These are phyloP conservation scores for Chaetothyriales sp. DNA, from an alignment of 2,329 filamentous ascomycete genomes.

Conservation along the genomic window DNA sequence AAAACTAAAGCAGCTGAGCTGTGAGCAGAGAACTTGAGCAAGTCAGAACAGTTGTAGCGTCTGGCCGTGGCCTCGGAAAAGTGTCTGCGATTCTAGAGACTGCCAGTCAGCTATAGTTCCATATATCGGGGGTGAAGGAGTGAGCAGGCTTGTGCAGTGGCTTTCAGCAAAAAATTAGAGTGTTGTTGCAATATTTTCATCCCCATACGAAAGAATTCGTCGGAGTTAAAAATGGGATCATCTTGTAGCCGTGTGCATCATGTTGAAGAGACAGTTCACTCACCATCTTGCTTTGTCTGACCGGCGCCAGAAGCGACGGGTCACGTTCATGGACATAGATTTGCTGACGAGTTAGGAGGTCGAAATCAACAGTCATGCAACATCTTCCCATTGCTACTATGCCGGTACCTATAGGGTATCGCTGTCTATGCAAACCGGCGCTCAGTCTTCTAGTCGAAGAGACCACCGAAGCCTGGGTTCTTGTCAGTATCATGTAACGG, in stretches of 20 bases:
- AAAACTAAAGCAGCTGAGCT: too few species aligned
- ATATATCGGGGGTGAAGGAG: neutral
- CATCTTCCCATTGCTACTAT: conserved; percentile 20
- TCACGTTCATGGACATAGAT: neutral
- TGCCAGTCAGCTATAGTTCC: conserved; percentile 3
- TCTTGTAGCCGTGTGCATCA: conserved; percentile 32
- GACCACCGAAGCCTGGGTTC: conserved; percentile 54
- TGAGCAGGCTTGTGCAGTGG: conserved; percentile 4
- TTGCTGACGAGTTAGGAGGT: conserved; percentile 4
- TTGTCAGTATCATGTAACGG: conserved; percentile 30
- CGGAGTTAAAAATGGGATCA: conserved; percentile 55
- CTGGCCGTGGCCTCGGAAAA: neutral
- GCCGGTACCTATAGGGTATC: conserved; percentile 4
- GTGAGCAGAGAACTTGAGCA: neutral
- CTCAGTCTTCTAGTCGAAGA: conserved; percentile 48
- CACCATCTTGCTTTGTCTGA: conserved; percentile 7
- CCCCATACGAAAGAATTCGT: conserved; percentile 40
- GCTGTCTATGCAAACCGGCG: neutral
- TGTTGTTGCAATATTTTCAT: conserved; percentile 48
- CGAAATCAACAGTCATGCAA: conserved; percentile 5
- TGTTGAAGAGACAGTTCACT: conserved; percentile 8
- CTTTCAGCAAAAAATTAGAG: conserved; percentile 60
- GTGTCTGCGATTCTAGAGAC: neutral
- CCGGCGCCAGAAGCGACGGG: neutral
- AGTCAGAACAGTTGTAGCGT: neutral